Evolutionary conservation across 306 rosid genomes (phyloP).

Genomic region (Fragaria vesca): DNA sequence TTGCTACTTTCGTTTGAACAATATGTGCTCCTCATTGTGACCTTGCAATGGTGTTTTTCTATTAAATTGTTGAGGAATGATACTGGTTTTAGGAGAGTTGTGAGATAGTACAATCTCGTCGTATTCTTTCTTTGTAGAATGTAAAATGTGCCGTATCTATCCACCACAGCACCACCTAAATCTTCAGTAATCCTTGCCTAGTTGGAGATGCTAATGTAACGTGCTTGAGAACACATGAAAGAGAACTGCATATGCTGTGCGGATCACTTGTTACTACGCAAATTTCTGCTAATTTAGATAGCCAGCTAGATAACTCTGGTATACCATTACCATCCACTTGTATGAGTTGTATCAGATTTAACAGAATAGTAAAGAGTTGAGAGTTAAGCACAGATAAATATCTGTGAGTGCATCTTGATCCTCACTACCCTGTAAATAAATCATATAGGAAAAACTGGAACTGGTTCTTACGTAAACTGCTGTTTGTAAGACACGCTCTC

Average conservation of each 20-base stretch:
- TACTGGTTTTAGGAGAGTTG: not conserved
- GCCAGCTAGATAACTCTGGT: no score
- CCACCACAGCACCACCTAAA: not conserved
- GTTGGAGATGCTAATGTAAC: no score
- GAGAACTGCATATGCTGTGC: no score
- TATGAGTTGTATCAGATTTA: no score
- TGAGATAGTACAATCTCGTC: not conserved
- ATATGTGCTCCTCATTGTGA: not conserved
- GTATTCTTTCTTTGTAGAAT: not conserved
- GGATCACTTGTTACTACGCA: not conserved
- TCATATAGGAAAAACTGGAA: not conserved
- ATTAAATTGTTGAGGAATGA: not conserved
- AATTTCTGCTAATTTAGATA: not conserved
- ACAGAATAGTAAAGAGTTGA: not conserved
- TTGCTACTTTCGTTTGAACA: not conserved
- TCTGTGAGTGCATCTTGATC: not conserved
- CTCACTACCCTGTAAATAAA: no score
- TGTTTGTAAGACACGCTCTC: conserved; percentile 24
- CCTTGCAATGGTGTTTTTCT: not conserved
- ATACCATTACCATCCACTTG: no score
- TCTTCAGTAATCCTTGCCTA: not conserved
- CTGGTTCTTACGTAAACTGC: conserved; percentile 26
- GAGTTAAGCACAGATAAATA: not conserved
- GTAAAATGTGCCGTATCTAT: not conserved
- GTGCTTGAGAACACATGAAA: no score